Evolutionary conservation across 352 stramenopile species (phyloP), one percentile per base, ranked within the genome.

Genomic region (Globisporangium paroecandrum): DNA sequence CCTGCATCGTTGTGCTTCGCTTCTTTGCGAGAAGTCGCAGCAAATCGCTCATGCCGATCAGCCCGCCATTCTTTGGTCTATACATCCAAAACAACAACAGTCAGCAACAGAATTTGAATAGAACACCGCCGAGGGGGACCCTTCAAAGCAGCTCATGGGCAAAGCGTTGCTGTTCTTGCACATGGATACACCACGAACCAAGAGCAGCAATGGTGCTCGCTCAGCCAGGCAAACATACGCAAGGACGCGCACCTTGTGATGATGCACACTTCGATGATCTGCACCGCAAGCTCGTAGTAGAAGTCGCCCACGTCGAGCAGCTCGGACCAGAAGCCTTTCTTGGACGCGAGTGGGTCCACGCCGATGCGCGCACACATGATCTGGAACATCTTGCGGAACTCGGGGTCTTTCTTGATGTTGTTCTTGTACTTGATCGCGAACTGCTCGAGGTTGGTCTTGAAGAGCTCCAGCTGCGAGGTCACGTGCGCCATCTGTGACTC

Each of bases 241-340:
- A 55, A 22, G 8, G 4, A 54, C 1, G 54, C 61, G 53, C 76
- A 88, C 71, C 94, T 71, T 43, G 94, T 99, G 18, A 98, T 81
- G 68, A 99, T 95, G 71, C 97, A 98, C 38, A 99, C 91, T 72
- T 99, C 97, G 43, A 98, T 98, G 68, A 99, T 98, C 77, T 99
- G 98, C 27, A 99, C 95, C 5, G 94, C 93, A n/a, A 99, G 79
- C 73, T 99, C 97, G 77, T 99, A 99, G 83, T 99, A 99, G 75
- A 99, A 99, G 66, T 99, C 96, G 12, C 97, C 97, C 51, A 99
- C 95, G 25, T 98, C 97, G 12, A 99, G 84, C 22, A 99, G 71
- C 73, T 98, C 90, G 15, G 89, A 97, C 98, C 98, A 99, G 71
- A 99, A 99, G 2, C 93, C 95, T 71, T 99, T 99, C 76, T 98